A percentile compares a stretch with the other conserved stretches of the same genome.
Evolutionary conservation across 441 rosid genomes (phyloP).

Genomic region (Raphanus hybrid): DNA sequence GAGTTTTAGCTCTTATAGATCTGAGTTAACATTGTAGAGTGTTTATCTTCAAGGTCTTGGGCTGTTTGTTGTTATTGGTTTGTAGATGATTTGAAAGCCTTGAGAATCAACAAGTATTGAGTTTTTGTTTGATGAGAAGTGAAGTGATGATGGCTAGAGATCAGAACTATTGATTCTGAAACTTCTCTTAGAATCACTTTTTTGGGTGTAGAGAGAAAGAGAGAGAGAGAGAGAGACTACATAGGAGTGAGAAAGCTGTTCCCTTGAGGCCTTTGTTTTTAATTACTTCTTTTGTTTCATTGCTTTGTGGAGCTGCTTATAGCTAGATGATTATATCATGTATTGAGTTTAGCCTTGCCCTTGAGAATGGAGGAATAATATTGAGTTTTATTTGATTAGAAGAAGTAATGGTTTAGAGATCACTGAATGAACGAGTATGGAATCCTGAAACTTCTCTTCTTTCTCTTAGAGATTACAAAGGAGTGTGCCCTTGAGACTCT

Average conservation of each 20-base stretch:
- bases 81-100: neutral
- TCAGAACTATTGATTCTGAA: neutral
- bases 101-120: neutral
- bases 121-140: conserved; percentile 13
- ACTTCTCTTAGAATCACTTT: neutral
- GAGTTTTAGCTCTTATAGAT: conserved; percentile 25
- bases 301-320: neutral
- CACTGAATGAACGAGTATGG: neutral
- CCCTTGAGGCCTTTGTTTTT: conserved; percentile 6
- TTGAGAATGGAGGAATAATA: neutral
- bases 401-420: conserved; percentile 7
- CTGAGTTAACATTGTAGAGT: conserved; percentile 29
- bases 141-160: conserved; percentile 5
- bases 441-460: neutral
- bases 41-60: conserved; percentile 5
- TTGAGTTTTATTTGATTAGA: conserved; percentile 9
- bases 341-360: neutral
- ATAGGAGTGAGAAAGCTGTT: neutral
- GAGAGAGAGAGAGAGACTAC: neutral
- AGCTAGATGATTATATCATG: neutral
- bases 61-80: neutral
- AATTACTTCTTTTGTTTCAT: neutral
- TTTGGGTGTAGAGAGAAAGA: neutral
- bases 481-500: conserved; percentile 10
- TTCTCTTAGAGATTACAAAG: conserved; percentile 1